These are phyloP conservation scores for Oleoguttula mirabilis DNA, from an alignment of 495 filamentous ascomycete genomes.

Conservation along the genomic window DNA sequence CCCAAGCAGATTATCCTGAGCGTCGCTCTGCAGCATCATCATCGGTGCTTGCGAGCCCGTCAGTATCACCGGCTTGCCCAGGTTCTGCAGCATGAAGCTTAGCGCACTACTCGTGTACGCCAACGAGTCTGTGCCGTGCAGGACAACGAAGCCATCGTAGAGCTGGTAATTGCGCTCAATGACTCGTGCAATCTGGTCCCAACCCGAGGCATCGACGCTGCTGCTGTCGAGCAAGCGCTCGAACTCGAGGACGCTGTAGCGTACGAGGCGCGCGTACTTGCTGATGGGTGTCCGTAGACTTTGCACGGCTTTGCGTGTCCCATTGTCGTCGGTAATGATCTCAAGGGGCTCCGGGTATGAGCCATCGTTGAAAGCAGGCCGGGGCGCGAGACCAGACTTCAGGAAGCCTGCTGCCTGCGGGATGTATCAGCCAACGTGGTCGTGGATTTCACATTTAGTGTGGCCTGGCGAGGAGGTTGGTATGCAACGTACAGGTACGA, in stretches of 20 bases:
- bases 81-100: constrained; percentile 85
- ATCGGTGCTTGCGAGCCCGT: constrained; percentile 91
- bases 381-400: constrained; percentile 65
- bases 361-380: constrained; percentile 83
- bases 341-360: constrained; percentile 45
- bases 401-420: too few relatives aligned
- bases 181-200: constrained; percentile 68
- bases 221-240: constrained; percentile 77
- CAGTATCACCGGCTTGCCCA: constrained; percentile 84
- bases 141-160: constrained; percentile 87
- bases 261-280: constrained; percentile 64
- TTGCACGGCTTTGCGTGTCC: constrained; percentile 31
- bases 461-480: too few relatives aligned
- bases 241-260: constrained; percentile 78
- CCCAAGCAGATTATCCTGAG: constrained; percentile 88
- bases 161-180: constrained; percentile 69
- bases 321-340: constrained; percentile 38
- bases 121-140: constrained; percentile 93
- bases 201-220: constrained; percentile 81
- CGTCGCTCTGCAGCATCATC: constrained; percentile 84
- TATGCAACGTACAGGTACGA: constrained; percentile 38
- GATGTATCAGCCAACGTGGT: too few relatives aligned
- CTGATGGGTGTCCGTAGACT: constrained; percentile 72
- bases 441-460: too few relatives aligned
- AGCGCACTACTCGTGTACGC: constrained; percentile 87